phyloP scores from a whole-genome alignment of 495 filamentous ascomycete species.

The Pyrenula massariospora region DNA sequence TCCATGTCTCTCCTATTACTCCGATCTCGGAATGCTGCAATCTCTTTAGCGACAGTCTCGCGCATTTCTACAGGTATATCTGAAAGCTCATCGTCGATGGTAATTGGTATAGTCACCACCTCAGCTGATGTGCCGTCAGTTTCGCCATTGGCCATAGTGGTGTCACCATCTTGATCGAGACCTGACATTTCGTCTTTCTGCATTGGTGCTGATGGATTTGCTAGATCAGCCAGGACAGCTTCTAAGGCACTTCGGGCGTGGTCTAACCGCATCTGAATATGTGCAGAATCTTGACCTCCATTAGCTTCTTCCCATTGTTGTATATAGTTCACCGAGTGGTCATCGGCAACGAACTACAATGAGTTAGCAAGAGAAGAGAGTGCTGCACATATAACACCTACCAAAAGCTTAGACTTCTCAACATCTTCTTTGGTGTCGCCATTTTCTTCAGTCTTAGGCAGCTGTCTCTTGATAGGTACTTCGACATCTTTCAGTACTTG shows the following conservation, averaged over 20 bases:
- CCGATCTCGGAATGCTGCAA: conserved; percentile 83
- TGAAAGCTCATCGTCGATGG: conserved; percentile 83
- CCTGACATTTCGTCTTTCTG: conserved; percentile 35
- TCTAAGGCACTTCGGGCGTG: conserved; percentile 54
- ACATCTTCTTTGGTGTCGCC: conserved; percentile 45
- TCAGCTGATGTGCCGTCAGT: conserved; percentile 46
- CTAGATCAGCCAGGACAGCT: conserved; percentile 55
- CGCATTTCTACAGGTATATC: conserved; percentile 96
- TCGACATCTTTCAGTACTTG: conserved; percentile 79
- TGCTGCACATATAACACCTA: conserved; percentile 15
- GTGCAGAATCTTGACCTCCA: conserved; percentile 53
- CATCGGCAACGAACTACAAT: conserved; percentile 61
- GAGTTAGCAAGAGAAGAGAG: conserved; percentile 6
- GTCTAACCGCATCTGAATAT: conserved; percentile 55
- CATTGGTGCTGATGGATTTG: conserved; percentile 47
- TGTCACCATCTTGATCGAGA: conserved; percentile 55
- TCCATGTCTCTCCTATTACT: conserved; percentile 82
- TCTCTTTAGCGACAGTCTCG: conserved; percentile 91
- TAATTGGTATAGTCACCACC: conserved; percentile 83
- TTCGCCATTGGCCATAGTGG: conserved; percentile 48
- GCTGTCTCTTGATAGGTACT: conserved; percentile 68
- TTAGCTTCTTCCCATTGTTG: conserved; percentile 62
- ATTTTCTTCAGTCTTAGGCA: conserved; percentile 23
- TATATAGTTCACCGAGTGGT: conserved; percentile 65
- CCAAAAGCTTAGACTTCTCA: conserved; percentile 57